These are phyloP conservation scores for Kodamaea hsintzibuensis DNA, from an alignment of 805 yeast genomes.

Conservation along the genomic window DNA sequence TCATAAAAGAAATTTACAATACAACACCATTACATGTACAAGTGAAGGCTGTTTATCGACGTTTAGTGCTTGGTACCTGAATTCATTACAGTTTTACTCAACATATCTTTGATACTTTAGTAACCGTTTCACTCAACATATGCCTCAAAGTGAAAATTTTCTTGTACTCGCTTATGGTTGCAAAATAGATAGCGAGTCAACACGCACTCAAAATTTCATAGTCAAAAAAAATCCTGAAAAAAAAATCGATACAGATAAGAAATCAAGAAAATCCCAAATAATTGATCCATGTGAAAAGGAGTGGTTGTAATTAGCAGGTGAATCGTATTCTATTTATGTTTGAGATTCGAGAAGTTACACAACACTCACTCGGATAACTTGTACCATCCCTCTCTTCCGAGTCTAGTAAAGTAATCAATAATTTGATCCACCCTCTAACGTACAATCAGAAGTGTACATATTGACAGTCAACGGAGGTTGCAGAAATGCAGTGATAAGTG, in stretches of 20 bases:
- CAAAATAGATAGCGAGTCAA: not conserved
- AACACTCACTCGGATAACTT: too few species aligned
- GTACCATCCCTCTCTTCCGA: too few species aligned
- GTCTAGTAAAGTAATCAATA: not conserved
- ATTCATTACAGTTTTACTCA: too few species aligned
- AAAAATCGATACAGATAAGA: not conserved
- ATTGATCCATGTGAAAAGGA: not conserved
- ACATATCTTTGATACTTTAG: not conserved
- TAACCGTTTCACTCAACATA: not conserved
- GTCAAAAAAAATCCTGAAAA: not conserved
- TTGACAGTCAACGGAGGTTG: not conserved
- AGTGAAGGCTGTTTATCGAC: too few species aligned
- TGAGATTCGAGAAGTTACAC: too few species aligned
- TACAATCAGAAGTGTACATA: not conserved
- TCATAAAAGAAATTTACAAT: too few species aligned
- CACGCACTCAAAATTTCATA: not conserved
- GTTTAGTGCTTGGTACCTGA: too few species aligned
- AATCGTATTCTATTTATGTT: too few species aligned
- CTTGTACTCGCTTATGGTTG: not conserved
- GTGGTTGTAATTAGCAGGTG: too few species aligned
- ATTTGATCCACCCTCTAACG: not conserved
- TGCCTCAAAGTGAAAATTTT: not conserved
- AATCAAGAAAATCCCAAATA: too few species aligned
- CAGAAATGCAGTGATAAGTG: not conserved
- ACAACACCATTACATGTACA: too few species aligned